A percentile compares a stretch with the other conserved stretches of the same genome.
phyloP scores from a whole-genome alignment of 2,329 filamentous ascomycete species.

The Claviceps sp. region DNA sequence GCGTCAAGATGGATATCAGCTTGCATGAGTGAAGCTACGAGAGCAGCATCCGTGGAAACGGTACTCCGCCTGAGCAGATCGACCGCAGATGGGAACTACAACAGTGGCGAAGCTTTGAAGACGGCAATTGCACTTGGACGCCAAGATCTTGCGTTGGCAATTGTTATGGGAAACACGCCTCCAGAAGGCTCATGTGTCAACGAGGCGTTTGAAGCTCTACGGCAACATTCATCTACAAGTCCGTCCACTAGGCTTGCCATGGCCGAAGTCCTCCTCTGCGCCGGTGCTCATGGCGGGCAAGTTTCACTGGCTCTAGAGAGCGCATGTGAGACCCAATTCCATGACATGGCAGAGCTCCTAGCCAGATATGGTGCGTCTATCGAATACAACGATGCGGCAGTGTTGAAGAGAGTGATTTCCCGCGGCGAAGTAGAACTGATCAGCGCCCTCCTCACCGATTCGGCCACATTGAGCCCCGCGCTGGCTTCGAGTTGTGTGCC shows the following conservation, averaged over 20 bases:
- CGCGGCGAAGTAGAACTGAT: slow-evolving; percentile 32
- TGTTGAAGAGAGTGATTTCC: slow-evolving; percentile 34
- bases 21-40: slow-evolving; percentile 37
- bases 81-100: slow-evolving; percentile 38
- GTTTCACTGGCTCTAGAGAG: slow-evolving; percentile 34
- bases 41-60: slow-evolving; percentile 34
- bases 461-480: slow-evolving; percentile 27
- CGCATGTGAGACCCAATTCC: slow-evolving; percentile 35
- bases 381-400: slow-evolving; percentile 37
- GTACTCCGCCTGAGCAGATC: slow-evolving; percentile 38
- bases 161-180: slow-evolving; percentile 38
- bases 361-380: slow-evolving; percentile 40
- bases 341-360: slow-evolving; percentile 41
- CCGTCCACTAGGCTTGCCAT: slow-evolving; percentile 37
- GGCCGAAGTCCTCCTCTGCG: slow-evolving; percentile 43
- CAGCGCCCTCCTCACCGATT: slow-evolving; percentile 31
- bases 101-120: slow-evolving; percentile 38
- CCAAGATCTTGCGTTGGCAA: slow-evolving; percentile 40
- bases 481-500: slow-evolving; percentile 37
- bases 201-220: slow-evolving; percentile 35
- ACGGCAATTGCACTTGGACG: slow-evolving; percentile 34
- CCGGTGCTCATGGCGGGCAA: slow-evolving; percentile 39
- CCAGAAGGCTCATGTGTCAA: slow-evolving; percentile 35
- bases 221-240: slow-evolving; percentile 30
- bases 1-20: slow-evolving; percentile 30